These are phyloP conservation scores for Leccinum subspadiceum DNA, from an alignment of 1,284 basidiomycete species.

Conservation along the genomic window DNA sequence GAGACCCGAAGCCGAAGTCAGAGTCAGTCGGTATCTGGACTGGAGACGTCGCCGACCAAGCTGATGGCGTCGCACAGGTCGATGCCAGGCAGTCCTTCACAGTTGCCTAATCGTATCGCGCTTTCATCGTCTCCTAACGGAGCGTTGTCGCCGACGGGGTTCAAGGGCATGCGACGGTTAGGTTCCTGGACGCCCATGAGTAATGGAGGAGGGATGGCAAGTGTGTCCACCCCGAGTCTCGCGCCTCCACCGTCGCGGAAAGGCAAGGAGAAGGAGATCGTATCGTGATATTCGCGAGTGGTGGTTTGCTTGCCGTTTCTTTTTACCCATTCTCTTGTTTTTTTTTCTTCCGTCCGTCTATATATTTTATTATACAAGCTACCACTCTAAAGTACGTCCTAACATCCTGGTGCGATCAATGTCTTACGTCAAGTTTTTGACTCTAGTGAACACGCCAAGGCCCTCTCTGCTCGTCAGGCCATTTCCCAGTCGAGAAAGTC, in stretches of 20 bases:
- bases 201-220: constrained; percentile 42
- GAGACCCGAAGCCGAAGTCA: constrained; percentile 24
- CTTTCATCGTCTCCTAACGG: constrained; percentile 17
- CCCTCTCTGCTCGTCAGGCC: constrained; percentile 66
- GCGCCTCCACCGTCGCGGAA: constrained; percentile 41
- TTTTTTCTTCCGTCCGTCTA: too few species aligned
- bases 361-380: constrained; percentile 49
- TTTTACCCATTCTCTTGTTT: too few species aligned
- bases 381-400: constrained; percentile 59
- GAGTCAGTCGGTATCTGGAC: constrained; percentile 4
- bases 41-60: constrained; percentile 33
- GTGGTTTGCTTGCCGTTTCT: not conserved
- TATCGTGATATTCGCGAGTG: constrained; percentile 12
- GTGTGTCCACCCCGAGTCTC: constrained; percentile 50
- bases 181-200: constrained; percentile 43
- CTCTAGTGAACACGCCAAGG: constrained; percentile 56
- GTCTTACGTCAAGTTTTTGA: not conserved
- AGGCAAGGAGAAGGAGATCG: constrained; percentile 46
- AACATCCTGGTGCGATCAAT: not conserved
- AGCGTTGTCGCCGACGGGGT: constrained; percentile 34
- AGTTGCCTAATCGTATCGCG: constrained; percentile 23
- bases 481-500: constrained; percentile 68
- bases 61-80: constrained; percentile 38
- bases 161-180: constrained; percentile 43
- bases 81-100: constrained; percentile 51